These are phyloP conservation scores for Colletotrichum sp. DNA, from an alignment of 2,329 filamentous ascomycete species.

Conservation along the genomic window DNA sequence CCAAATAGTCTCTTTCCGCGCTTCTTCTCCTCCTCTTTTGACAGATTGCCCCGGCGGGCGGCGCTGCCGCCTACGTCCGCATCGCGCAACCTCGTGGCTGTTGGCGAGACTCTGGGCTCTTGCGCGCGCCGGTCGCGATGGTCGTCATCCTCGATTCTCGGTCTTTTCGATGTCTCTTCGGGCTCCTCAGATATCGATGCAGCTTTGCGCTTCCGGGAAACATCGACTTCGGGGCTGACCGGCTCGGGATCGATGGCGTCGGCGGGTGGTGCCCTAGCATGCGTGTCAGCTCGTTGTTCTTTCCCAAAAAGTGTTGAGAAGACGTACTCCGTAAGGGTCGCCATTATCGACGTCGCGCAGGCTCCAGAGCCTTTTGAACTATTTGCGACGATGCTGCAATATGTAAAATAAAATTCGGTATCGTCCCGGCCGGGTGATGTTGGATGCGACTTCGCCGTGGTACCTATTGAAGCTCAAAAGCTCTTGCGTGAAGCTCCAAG, in stretches of 20 bases:
- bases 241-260: neutral
- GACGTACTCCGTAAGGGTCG: slow-evolving; percentile 1
- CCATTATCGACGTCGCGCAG: neutral
- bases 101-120: neutral
- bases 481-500: slow-evolving; percentile 9
- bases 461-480: neutral
- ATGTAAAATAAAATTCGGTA: neutral
- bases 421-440: neutral
- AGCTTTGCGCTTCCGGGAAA: slow-evolving; percentile 35
- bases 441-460: neutral
- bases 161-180: slow-evolving; percentile 21
- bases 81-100: neutral
- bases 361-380: too few relatives aligned
- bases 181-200: slow-evolving; percentile 23
- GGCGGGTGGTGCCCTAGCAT: neutral
- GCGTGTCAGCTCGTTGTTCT: neutral
- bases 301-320: neutral
- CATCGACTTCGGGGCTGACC: neutral
- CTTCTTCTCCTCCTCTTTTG: slow-evolving; percentile 74
- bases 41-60: slow-evolving; percentile 37
- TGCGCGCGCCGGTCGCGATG: neutral
- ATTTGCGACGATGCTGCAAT: neutral
- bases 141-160: slow-evolving; percentile 17
- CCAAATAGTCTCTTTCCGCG: slow-evolving; percentile 88
- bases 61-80: slow-evolving; percentile 19